A percentile compares a stretch with the other conserved stretches of the same genome.
Conservation (phyloP, 116 monocot genomes). For the Papilionanthe hybrid region DNA sequence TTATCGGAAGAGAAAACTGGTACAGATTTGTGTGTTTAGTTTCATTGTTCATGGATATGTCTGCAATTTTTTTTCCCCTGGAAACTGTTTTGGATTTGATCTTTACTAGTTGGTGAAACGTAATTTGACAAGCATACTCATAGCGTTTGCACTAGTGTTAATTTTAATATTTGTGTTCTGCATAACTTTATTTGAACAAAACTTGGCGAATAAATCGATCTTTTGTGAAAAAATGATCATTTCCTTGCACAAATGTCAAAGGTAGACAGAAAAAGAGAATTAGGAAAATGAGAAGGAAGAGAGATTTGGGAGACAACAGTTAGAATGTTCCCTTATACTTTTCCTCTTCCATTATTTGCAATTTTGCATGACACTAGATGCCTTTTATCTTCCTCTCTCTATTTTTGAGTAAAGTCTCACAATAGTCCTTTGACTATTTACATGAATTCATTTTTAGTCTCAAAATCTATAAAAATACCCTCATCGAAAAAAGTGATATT, state of each 20-base stretch:
- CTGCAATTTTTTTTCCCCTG: background rate
- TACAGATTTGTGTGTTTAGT: background rate
- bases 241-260: background rate
- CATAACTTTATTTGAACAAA: background rate
- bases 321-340: no score
- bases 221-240: background rate
- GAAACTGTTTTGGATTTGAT: background rate
- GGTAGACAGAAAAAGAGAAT: background rate
- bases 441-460: no score
- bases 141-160: background rate
- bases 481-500: no score
- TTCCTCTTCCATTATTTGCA: no score
- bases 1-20: constrained; percentile 18
- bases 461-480: no score
- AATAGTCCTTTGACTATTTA: no score
- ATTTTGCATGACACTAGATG: no score
- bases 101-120: no score
- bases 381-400: no score
- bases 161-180: background rate
- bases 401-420: no score
- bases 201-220: background rate
- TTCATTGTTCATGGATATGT: background rate
- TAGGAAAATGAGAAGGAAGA: background rate
- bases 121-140: no score
- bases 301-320: background rate